Percentiles rank a stretch among this genome's conserved stretches.
Evolutionary conservation across 1,139 yeast species (phyloP).

Genomic region (Yamadazyma aaseri): DNA sequence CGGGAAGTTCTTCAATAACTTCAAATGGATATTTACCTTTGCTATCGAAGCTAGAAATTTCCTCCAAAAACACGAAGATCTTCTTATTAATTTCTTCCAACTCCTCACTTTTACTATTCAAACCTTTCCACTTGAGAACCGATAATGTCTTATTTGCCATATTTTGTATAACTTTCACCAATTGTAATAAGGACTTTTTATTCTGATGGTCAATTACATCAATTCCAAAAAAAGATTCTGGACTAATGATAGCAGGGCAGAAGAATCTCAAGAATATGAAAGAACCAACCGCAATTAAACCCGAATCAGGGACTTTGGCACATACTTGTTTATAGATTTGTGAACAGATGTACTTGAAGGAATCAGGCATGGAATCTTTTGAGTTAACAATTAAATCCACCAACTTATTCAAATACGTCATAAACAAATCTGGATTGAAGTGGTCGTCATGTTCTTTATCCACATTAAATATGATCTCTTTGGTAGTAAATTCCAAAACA

Average conservation of each 20-base stretch:
- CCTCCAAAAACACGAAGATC: constrained; percentile 47
- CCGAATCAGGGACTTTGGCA: constrained; percentile 66
- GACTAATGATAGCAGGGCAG: constrained; percentile 91
- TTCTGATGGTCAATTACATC: constrained; percentile 47
- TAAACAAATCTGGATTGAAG: constrained; percentile 46
- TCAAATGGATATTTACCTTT: constrained; percentile 29
- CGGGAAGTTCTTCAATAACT: constrained; percentile 25
- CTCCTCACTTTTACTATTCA: constrained; percentile 41
- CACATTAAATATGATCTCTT: constrained; percentile 61
- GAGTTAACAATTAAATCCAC: constrained; percentile 64
- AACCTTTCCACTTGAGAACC: constrained; percentile 59
- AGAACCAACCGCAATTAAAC: constrained; percentile 78
- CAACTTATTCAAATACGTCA: constrained; percentile 55
- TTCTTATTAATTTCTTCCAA: constrained; percentile 43
- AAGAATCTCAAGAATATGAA: constrained; percentile 80
- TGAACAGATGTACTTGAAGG: constrained; percentile 72
- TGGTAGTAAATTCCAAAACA: constrained; percentile 46
- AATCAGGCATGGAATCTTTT: constrained; percentile 59
- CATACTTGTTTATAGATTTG: constrained; percentile 66
- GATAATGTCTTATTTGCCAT: constrained; percentile 77
- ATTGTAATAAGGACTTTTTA: constrained; percentile 71
- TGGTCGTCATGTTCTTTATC: constrained; percentile 43
- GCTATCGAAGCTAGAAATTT: constrained; percentile 17
- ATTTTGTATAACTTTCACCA: constrained; percentile 84
- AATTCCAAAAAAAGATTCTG: constrained; percentile 62